A percentile compares a stretch with the other conserved stretches of the same genome.
Evolutionary conservation across 768 basidiomycete species (phyloP).

Genomic region (Strobilomyces dryophilus): DNA sequence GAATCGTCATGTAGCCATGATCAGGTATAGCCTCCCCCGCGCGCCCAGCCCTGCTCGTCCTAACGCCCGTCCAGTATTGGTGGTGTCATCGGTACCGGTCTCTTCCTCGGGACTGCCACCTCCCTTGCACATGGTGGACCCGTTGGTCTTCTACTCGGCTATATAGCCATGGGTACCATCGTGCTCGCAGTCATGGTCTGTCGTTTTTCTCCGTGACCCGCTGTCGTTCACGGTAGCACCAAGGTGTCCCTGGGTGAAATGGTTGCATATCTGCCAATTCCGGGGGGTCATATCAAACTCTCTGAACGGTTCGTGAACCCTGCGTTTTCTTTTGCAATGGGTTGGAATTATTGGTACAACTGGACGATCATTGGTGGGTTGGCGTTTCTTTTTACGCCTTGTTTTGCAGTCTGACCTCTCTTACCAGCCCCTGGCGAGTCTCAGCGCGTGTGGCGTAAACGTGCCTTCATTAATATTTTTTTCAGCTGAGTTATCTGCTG

Average conservation of each 20-base stretch:
- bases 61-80: conserved; percentile 44
- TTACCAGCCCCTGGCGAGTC: conserved; percentile 24
- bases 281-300: conserved; percentile 77
- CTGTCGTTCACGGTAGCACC: neutral
- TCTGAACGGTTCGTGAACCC: conserved; percentile 81
- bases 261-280: conserved; percentile 73
- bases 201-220: neutral
- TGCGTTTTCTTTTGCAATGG: conserved; percentile 56
- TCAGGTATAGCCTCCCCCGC: conserved; percentile 43
- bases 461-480: conserved; percentile 1
- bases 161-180: conserved; percentile 57
- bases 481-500: conserved; percentile 34
- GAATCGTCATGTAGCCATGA: conserved; percentile 81
- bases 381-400: neutral
- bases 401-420: neutral
- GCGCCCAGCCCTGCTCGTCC: neutral
- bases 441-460: neutral
- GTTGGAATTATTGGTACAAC: conserved; percentile 53
- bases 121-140: conserved; percentile 60
- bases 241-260: conserved; percentile 57
- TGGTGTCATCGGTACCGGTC: conserved; percentile 54
- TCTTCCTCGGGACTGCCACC: conserved; percentile 64
- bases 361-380: conserved; percentile 24
- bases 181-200: conserved; percentile 70
- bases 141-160: conserved; percentile 71